phyloP scores from a whole-genome alignment of 2,329 filamentous ascomycete genomes.

The Colletotrichum sp. region DNA sequence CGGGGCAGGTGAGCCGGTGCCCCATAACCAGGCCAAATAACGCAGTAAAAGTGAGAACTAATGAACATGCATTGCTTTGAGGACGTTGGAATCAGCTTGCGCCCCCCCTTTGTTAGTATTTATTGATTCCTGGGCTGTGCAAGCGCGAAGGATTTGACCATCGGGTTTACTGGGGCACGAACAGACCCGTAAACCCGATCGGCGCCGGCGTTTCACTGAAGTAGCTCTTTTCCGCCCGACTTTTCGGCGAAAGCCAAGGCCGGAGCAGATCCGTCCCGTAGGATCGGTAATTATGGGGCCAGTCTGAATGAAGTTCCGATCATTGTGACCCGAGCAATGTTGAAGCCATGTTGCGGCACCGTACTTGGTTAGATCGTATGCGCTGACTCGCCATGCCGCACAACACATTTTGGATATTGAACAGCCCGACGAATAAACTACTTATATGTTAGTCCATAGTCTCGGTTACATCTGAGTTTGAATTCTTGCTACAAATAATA shows the following conservation, averaged over 20 bases:
- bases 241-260: background rate
- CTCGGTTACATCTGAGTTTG: background rate
- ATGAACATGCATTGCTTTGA: too few species aligned
- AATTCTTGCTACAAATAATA: too few species aligned
- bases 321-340: background rate
- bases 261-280: background rate
- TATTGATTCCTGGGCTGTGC: background rate
- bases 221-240: background rate
- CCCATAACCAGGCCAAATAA: background rate
- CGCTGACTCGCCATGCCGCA: background rate
- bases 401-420: background rate
- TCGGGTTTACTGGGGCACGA: background rate
- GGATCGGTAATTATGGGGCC: background rate
- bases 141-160: background rate
- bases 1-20: fast-evolving
- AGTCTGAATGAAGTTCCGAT: background rate
- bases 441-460: background rate
- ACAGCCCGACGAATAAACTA: background rate
- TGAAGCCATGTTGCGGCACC: background rate
- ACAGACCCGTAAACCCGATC: background rate
- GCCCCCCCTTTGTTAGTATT: background rate
- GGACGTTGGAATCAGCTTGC: background rate
- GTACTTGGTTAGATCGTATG: background rate
- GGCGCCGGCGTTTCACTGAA: background rate
- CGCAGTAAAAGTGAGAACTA: background rate